A percentile compares a stretch with the other conserved stretches of the same genome.
phyloP scores from a whole-genome alignment of 2,329 filamentous ascomycete genomes.

The Xylariaceae sp. region DNA sequence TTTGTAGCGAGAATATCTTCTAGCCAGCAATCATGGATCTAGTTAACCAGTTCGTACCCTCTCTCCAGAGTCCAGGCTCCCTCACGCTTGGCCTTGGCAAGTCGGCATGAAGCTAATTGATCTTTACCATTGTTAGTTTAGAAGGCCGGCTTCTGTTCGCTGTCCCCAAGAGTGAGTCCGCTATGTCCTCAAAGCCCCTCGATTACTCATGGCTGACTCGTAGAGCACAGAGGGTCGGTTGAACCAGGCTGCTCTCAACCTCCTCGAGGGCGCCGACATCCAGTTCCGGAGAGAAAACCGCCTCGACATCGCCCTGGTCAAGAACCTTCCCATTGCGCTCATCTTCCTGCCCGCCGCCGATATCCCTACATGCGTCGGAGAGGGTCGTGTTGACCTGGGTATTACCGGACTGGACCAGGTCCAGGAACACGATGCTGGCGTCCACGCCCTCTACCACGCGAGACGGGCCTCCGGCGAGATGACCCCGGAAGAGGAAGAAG shows the following conservation, averaged over 20 bases:
- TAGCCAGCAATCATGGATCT: conserved; percentile 42
- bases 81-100: background rate
- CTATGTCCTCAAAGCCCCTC: conserved; percentile 7
- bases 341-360: conserved; percentile 96
- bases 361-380: conserved; percentile 94
- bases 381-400: conserved; percentile 86
- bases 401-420: conserved; percentile 95
- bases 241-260: conserved; percentile 79
- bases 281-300: conserved; percentile 93
- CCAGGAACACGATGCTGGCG: conserved; percentile 73
- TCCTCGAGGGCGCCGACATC: conserved; percentile 89
- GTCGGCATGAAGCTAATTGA: conserved; percentile 32
- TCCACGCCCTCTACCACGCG: conserved; percentile 45
- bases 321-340: conserved; percentile 91
- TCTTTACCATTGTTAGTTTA: conserved; percentile 52
- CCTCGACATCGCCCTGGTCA: conserved; percentile 94
- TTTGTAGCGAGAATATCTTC: background rate
- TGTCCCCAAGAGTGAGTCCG: conserved; percentile 86
- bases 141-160: conserved; percentile 92
- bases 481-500: conserved; percentile 38
- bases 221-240: conserved; percentile 74
- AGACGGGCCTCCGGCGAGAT: conserved; percentile 44
- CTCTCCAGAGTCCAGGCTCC: background rate
- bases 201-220: conserved; percentile 19
- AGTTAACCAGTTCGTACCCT: conserved; percentile 45